Percentiles rank a stretch among this genome's conserved stretches.
Evolutionary conservation across 2,329 filamentous ascomycete genomes (phyloP).

Genomic region (Samsoniella hepiali): DNA sequence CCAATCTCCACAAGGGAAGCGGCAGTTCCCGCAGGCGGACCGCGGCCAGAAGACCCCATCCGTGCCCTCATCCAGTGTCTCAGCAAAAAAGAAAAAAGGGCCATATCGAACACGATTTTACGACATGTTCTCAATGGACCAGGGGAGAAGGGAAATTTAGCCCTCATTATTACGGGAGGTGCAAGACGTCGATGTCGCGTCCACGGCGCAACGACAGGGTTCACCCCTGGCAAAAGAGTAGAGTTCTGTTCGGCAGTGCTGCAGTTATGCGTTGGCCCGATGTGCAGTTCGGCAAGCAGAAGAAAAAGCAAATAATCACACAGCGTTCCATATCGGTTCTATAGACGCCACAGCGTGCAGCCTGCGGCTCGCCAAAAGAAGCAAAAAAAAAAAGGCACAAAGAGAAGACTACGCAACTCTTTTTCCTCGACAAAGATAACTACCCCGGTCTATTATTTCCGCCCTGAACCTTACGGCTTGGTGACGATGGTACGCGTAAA

Average conservation of each 20-base stretch:
- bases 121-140: background rate
- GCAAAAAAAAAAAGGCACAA: background rate
- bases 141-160: background rate
- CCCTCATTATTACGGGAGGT: background rate
- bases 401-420: background rate
- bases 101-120: background rate
- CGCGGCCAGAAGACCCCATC: conserved; percentile 4
- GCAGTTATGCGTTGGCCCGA: background rate
- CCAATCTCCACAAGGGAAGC: conserved; percentile 10
- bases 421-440: too few species aligned
- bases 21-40: conserved; percentile 14
- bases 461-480: background rate
- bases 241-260: background rate
- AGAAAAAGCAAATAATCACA: background rate
- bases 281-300: background rate
- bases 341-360: background rate
- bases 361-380: background rate
- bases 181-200: background rate
- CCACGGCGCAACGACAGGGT: background rate
- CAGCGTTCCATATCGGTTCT: background rate
- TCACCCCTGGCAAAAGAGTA: background rate
- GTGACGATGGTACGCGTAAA: background rate
- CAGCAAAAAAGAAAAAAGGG: background rate
- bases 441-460: background rate
- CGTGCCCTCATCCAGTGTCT: conserved; percentile 11